These are phyloP conservation scores for Teratosphaeria zuluensis DNA, from an alignment of 2,329 filamentous ascomycete genomes.

Conservation along the genomic window DNA sequence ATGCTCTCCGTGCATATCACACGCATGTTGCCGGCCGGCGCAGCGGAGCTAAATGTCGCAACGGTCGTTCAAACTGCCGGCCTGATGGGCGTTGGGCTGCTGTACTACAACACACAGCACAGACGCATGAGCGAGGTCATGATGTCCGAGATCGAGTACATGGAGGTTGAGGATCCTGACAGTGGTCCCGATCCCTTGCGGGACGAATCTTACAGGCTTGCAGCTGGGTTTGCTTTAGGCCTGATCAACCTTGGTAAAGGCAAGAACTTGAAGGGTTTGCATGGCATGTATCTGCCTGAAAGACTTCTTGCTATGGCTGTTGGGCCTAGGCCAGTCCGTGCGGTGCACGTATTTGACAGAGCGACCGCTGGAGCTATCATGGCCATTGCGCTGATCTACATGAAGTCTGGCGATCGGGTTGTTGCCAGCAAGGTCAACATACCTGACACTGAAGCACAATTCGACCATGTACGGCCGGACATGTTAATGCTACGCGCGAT, in stretches of 20 bases:
- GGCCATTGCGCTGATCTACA: constrained; percentile 83
- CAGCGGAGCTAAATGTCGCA: constrained; percentile 88
- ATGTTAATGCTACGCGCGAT: constrained; percentile 83
- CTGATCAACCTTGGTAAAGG: constrained; percentile 93
- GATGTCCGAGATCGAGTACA: constrained; percentile 90
- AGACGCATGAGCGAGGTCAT: constrained; percentile 98
- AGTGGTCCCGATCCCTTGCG: constrained; percentile 66
- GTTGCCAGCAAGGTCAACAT: constrained; percentile 89
- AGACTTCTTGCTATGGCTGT: constrained; percentile 78
- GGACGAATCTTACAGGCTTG: constrained; percentile 91
- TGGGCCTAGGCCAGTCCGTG: constrained; percentile 78
- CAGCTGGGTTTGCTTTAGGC: constrained; percentile 85
- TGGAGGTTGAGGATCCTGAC: constrained; percentile 64
- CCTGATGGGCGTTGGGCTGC: constrained; percentile 89
- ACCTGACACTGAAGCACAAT: constrained; percentile 80
- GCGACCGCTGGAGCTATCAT: constrained; percentile 89
- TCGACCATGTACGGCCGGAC: constrained; percentile 91
- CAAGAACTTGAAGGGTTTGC: constrained; percentile 73
- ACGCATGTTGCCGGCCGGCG: constrained; percentile 81
- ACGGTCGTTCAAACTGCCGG: constrained; percentile 90
- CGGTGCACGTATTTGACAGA: constrained; percentile 87
- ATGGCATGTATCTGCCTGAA: constrained; percentile 89
- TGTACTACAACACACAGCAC: constrained; percentile 93
- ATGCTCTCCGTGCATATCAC: constrained; percentile 93
- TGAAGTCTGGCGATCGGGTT: constrained; percentile 86